Conservation (phyloP, 1,139 yeast genomes). For the Saccharomyces hybrid region DNA sequence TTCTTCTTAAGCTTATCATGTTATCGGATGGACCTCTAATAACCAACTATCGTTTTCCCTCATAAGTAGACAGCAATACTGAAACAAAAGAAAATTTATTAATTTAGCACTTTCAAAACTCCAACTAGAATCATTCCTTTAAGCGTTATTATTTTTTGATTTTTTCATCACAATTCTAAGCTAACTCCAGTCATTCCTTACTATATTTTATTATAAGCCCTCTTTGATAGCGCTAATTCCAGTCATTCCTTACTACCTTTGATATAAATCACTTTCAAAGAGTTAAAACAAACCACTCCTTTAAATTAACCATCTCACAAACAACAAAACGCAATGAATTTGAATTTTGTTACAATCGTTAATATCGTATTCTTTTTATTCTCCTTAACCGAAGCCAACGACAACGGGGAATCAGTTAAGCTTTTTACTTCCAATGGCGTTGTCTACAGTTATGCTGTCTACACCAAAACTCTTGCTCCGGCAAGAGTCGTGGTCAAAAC, state of each 20-base stretch:
- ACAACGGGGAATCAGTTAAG: slow-evolving; percentile 8
- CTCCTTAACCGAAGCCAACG: slow-evolving; percentile 4
- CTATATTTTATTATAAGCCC: background rate
- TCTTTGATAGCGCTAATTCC: background rate
- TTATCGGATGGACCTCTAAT: no score
- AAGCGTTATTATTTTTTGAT: slow-evolving; percentile 4
- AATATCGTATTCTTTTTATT: slow-evolving; percentile 3
- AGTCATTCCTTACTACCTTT: slow-evolving; percentile 4
- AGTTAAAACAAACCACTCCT: slow-evolving; percentile 3
- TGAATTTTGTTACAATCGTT: slow-evolving; percentile 4
- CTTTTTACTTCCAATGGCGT: slow-evolving; percentile 17
- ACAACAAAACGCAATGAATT: slow-evolving; percentile 6
- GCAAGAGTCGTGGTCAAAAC: slow-evolving; percentile 12
- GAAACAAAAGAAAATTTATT: background rate
- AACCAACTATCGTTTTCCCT: background rate
- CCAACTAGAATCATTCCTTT: slow-evolving; percentile 15
- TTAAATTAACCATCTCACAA: background rate
- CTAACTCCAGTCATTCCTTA: slow-evolving; percentile 10
- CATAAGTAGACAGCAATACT: slow-evolving; percentile 5
- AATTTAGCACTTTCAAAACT: background rate
- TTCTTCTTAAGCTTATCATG: no score
- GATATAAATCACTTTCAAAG: background rate
- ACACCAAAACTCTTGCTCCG: slow-evolving; percentile 18
- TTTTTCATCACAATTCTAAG: background rate
- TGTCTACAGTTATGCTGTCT: slow-evolving; percentile 18